Evolutionary conservation across 768 basidiomycete genomes (phyloP), one percentile per base, ranked within the genome.

Genomic region (Clitopilus hobsonii): DNA sequence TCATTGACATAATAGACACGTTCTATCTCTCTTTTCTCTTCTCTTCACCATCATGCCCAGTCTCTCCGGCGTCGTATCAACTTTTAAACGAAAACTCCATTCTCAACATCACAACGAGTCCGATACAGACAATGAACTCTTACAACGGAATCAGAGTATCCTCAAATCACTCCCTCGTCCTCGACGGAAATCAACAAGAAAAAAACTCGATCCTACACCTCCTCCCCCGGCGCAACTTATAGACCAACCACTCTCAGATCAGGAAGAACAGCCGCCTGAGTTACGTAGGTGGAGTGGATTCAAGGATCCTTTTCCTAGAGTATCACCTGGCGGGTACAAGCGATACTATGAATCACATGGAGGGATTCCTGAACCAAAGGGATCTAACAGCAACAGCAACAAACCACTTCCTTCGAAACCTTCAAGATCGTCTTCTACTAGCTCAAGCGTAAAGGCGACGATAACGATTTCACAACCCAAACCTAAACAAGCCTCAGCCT

Each of bases 321-420:
- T 78, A 26, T 64, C 69, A 2, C 61, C 64, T 22, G 76, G 76
- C 16, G 75, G 74, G n/a, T 78, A 78, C 61, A 69, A 59, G 22
- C 66, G 63, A 56, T 78, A 74, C 55, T 78, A 77, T 58, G 60
- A 62, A 41, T 57, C 57, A 13, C 61, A 63, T 52, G 41, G 41
- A 20, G 59, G 61, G 24, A 41, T 60, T 47, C 58, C 61, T 2
- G 48, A 56, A 24, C 60, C 54, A 11, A 61, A 54, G 53, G 52
- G 48, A 22, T 23, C 27, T 10, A 26, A 27, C n/a, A n/a, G n/a
- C n/a, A n/a, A n/a, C n/a, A n/a, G n/a, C n/a, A n/a, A n/a, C 2
- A 51, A 45, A 26, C 48, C 51, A 5, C 38, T 52, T 1, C 56
- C 51, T 13, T 28, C 30, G 16, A 30, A n/a, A 22, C 26, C 25